A percentile compares a stretch with the other conserved stretches of the same genome.
These are phyloP conservation scores for Westerdykella aurantiaca DNA, from an alignment of 2,329 filamentous ascomycete genomes.

Conservation along the genomic window DNA sequence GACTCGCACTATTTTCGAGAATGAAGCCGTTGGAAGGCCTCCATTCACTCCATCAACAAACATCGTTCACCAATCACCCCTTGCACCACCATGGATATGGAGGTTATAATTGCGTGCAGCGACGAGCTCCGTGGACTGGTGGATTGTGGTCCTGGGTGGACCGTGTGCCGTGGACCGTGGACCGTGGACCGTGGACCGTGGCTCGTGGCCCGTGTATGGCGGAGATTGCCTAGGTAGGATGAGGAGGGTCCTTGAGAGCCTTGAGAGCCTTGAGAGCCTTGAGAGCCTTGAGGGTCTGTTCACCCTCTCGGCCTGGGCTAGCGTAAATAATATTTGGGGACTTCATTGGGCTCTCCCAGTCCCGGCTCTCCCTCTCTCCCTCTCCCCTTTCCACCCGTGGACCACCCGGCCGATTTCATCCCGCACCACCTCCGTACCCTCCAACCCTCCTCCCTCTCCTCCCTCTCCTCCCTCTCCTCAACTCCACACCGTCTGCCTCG, in stretches of 20 bases:
- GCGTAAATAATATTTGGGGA: slow-evolving; percentile 23
- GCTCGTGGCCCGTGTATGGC: slow-evolving; percentile 2
- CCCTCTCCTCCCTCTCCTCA: not conserved
- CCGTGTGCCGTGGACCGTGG: slow-evolving; percentile 8
- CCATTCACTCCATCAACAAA: too few relatives aligned
- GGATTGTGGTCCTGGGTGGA: not conserved
- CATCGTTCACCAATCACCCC: too few relatives aligned
- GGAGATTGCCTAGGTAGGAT: slow-evolving; percentile 16
- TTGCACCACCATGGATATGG: too few relatives aligned
- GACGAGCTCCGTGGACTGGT: slow-evolving; percentile 11
- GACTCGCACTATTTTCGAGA: too few relatives aligned
- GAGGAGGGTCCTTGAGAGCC: too few relatives aligned
- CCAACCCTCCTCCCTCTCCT: slow-evolving; percentile 1
- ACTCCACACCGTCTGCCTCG: slow-evolving; percentile 19
- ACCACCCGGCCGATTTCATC: slow-evolving; percentile 3
- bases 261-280: too few relatives aligned
- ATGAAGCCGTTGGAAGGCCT: too few relatives aligned
- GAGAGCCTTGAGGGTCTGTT: slow-evolving; percentile 13
- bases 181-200: slow-evolving; percentile 8
- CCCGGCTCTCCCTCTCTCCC: too few relatives aligned
- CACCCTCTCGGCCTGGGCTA: slow-evolving; percentile 23
- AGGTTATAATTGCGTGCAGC: slow-evolving; percentile 29
- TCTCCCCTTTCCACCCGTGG: slow-evolving; percentile 24
- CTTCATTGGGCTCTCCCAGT: slow-evolving; percentile 4
- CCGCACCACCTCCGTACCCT: too few relatives aligned